These are phyloP conservation scores for Ettlia oleoabundans DNA, from an alignment of 139 green algal genomes.

Conservation along the genomic window DNA sequence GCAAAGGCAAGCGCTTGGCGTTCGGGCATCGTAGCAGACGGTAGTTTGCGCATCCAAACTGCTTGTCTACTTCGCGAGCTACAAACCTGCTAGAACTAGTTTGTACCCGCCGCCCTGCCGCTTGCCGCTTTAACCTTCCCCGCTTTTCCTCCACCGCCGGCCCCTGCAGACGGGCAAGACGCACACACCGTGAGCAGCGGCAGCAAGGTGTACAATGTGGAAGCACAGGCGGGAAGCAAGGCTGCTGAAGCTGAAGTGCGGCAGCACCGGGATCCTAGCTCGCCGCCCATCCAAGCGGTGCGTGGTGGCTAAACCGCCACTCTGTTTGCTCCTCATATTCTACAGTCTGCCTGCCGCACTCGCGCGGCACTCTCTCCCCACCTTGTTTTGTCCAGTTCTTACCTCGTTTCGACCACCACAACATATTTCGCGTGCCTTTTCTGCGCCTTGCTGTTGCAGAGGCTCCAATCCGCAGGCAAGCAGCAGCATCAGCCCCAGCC, in stretches of 20 bases:
- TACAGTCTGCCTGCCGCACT: not conserved
- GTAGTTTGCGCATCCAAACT: no score
- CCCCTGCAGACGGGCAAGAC: conserved; percentile 13
- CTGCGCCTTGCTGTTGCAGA: not conserved
- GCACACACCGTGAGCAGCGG: not conserved
- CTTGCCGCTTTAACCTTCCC: not conserved
- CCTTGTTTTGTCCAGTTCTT: not conserved
- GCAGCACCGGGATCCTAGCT: not conserved
- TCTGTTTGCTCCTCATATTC: not conserved
- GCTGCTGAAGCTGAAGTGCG: not conserved
- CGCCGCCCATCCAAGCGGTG: conserved; percentile 3
- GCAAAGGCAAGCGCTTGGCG: no score
- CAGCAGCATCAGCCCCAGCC: not conserved
- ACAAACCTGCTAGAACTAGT: no score
- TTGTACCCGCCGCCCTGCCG: not conserved
- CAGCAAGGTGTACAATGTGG: not conserved
- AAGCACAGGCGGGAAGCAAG: not conserved
- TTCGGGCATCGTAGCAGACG: no score
- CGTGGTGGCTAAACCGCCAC: not conserved
- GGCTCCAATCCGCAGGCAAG: not conserved
- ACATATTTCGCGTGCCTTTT: no score
- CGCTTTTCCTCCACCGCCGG: not conserved
- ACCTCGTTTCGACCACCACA: not conserved
- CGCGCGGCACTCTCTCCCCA: not conserved
- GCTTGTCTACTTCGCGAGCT: no score